Base-by-base conservation (phyloP, 108 stramenopile species). In the Conticribra weissflogii region DNA sequence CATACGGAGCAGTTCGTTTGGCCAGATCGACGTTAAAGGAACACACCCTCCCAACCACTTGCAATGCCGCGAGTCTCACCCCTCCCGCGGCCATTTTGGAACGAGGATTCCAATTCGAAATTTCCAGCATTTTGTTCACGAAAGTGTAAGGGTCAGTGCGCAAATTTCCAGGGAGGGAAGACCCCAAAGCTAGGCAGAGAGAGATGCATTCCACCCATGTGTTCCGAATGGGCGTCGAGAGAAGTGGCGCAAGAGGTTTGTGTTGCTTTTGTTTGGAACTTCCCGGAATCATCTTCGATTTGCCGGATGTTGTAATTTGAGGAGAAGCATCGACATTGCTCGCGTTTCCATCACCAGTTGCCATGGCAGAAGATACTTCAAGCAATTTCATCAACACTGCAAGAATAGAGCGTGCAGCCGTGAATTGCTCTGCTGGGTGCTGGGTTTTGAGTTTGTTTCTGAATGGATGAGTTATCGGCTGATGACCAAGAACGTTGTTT, bases 131-230 rank as follows among this genome's bases (percentile, higher is more conserved):
- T 65, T 84, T 80, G 19, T 75, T 63, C 16, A 91, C 53, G 64
- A 90, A 90, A 2, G 77, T 72, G 55, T 69, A 83, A 7, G 79
- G 67, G 60, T 91, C 84, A 30, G 86, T 91, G 1, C 88, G 74
- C 15, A 83, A 57, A 61, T 76, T 80, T 17, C 92, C 92, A 3
- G 86, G 72, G 22, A 93, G 76, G 18, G 83, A 79, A 17, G 84
- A 83, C 12, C 89, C 92, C 27, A 88, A 63, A 1, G 53, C 55
- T 46, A 91, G 85, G 66, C 93, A 94, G 31, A 90, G 68, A 22
- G 89, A 83, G 1, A 91, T 85, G 62, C 90, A 91, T 33, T 94
- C 85, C 24, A 87, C 90, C 93, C 93, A 94, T 27, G 86, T 31
- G 32, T 74, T 79, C 22, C 90, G 85, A 2, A 94, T 14, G 0